phyloP scores from a whole-genome alignment of 2,329 filamentous ascomycete species.

The Phialophora expanda region DNA sequence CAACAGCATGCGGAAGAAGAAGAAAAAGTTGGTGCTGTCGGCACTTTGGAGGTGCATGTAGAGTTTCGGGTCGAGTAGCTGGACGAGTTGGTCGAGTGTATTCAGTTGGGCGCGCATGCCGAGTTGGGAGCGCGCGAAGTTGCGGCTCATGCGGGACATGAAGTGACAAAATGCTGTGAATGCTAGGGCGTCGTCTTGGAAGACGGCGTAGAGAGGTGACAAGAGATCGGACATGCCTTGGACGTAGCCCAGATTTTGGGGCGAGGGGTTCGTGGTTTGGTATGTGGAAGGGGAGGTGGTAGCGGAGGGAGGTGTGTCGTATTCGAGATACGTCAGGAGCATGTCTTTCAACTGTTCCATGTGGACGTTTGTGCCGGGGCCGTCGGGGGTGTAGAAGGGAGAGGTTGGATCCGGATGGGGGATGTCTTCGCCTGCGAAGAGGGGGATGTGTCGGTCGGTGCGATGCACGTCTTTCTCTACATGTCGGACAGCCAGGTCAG shows the following conservation, averaged over 20 bases:
- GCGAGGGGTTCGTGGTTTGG: slow-evolving; percentile 35
- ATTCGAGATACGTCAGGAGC: slow-evolving; percentile 97
- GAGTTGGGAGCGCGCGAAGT: slow-evolving; percentile 92
- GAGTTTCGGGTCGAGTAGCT: slow-evolving; percentile 93
- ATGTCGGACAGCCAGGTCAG: slow-evolving; percentile 53
- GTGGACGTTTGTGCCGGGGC: slow-evolving; percentile 92
- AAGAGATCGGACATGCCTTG: slow-evolving; percentile 98
- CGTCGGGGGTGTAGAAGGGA: slow-evolving; percentile 85
- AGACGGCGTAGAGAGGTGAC: slow-evolving; percentile 92
- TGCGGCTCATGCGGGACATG: slow-evolving; percentile 97
- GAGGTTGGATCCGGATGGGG: slow-evolving; percentile 96
- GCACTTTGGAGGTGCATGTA: slow-evolving; percentile 87
- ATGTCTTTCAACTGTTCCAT: slow-evolving; percentile 99
- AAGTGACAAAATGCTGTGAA: slow-evolving; percentile 97
- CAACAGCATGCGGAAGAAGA: slow-evolving; percentile 96
- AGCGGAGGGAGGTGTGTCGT: slow-evolving; percentile 62
- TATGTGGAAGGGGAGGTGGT: slow-evolving; percentile 19
- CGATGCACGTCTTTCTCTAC: slow-evolving; percentile 98
- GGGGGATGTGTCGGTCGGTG: slow-evolving; percentile 91
- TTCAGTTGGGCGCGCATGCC: slow-evolving; percentile 93
- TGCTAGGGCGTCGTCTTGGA: slow-evolving; percentile 94
- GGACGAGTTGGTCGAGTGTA: slow-evolving; percentile 90
- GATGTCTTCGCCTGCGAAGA: slow-evolving; percentile 94
- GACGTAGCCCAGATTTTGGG: slow-evolving; percentile 86
- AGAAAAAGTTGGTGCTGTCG: slow-evolving; percentile 98